Evolutionary conservation across 306 rosid genomes (phyloP).

Genomic region (Albizia julibrissin): DNA sequence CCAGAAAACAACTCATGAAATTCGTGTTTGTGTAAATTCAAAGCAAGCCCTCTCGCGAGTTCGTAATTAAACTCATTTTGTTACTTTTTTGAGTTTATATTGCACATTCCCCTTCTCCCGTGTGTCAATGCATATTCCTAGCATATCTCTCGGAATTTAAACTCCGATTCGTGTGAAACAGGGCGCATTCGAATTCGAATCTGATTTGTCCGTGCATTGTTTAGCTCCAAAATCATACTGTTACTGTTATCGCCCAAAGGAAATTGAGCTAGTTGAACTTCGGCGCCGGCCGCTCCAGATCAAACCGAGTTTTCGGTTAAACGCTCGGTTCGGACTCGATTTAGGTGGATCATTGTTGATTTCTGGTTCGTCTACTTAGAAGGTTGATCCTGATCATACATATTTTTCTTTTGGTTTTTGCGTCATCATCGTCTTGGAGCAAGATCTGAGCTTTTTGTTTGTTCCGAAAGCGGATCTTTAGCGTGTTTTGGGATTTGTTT

Average conservation of each 20-base stretch:
- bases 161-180: slow-evolving; percentile 23
- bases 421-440: background rate
- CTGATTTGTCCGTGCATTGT: background rate
- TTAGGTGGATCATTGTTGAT: slow-evolving; percentile 41
- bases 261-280: slow-evolving; percentile 21
- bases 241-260: background rate
- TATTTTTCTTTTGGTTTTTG: background rate
- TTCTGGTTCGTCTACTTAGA: slow-evolving; percentile 19
- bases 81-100: no score
- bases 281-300: slow-evolving; percentile 46
- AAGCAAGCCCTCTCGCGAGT: slow-evolving; percentile 35
- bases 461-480: slow-evolving; percentile 28
- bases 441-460: slow-evolving; percentile 55
- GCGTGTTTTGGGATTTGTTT: slow-evolving; percentile 8
- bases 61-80: no score
- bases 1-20: background rate
- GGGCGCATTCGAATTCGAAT: slow-evolving; percentile 15
- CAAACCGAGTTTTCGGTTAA: slow-evolving; percentile 41
- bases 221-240: background rate
- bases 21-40: slow-evolving; percentile 37
- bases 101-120: slow-evolving; percentile 5
- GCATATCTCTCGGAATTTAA: slow-evolving; percentile 39
- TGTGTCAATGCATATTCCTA: slow-evolving; percentile 45
- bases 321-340: slow-evolving; percentile 44
- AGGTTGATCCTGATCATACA: slow-evolving; percentile 14